phyloP scores from a whole-genome alignment of 2,329 filamentous ascomycete species.

The Tetracladium maxilliforme region DNA sequence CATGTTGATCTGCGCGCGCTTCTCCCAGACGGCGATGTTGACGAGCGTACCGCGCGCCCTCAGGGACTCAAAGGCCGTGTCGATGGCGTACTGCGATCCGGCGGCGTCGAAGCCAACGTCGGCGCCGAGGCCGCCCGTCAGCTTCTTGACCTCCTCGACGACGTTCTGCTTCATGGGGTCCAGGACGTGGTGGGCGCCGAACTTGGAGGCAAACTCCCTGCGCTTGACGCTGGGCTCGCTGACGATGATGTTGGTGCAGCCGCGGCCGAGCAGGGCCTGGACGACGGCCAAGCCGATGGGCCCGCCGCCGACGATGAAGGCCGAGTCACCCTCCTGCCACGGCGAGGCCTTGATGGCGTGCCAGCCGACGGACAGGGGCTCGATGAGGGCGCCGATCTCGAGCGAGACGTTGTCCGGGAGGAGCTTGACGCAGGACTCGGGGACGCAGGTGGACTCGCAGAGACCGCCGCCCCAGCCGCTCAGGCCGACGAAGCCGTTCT shows the following conservation, averaged over 20 bases:
- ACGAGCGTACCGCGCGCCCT: constrained; percentile 39
- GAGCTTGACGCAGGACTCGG: constrained; percentile 28
- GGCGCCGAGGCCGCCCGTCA: constrained; percentile 33
- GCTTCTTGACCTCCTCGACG: constrained; percentile 23
- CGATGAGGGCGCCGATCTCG: constrained; percentile 41
- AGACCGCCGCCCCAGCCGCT: constrained; percentile 33
- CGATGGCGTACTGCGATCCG: constrained; percentile 35
- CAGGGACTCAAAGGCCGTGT: constrained; percentile 29
- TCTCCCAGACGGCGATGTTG: constrained; percentile 53
- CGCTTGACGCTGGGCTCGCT: constrained; percentile 35
- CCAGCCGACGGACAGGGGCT: constrained; percentile 50
- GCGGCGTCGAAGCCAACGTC: constrained; percentile 49
- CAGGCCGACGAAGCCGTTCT: constrained; percentile 35
- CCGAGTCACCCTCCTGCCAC: constrained; percentile 27
- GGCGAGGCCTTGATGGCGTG: constrained; percentile 39
- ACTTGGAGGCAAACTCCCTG: constrained; percentile 32
- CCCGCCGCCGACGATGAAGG: constrained; percentile 43
- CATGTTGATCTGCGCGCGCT: constrained; percentile 32
- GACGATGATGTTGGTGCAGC: constrained; percentile 38
- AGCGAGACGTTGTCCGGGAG: constrained; percentile 35
- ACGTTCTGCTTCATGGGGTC: constrained; percentile 35
- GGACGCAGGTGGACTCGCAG: constrained; percentile 36
- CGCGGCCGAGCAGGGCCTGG: constrained; percentile 37
- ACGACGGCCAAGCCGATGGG: constrained; percentile 48
- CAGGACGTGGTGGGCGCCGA: constrained; percentile 38